phyloP scores from a whole-genome alignment of 2,329 filamentous ascomycete genomes.

The Arthrinium puccinioides region DNA sequence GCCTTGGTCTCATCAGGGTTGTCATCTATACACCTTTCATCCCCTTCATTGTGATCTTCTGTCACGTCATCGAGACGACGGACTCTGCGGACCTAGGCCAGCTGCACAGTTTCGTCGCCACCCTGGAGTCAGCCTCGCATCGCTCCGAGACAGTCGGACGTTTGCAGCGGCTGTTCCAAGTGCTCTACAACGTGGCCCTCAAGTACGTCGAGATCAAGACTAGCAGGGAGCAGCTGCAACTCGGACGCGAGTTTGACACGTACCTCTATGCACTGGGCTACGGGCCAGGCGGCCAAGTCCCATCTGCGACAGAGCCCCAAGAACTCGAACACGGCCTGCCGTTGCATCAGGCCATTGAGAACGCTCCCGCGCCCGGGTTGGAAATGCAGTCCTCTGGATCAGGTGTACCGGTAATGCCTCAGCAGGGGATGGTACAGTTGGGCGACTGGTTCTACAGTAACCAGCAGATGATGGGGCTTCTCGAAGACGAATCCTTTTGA shows the following conservation, averaged over 20 bases:
- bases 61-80: slow-evolving; percentile 46
- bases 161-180: slow-evolving; percentile 53
- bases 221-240: slow-evolving; percentile 36
- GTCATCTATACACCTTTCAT: slow-evolving; percentile 50
- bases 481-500: slow-evolving; percentile 48
- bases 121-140: slow-evolving; percentile 41
- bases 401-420: slow-evolving; percentile 6
- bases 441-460: slow-evolving; percentile 62
- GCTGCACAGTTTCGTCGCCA: slow-evolving; percentile 48
- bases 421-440: slow-evolving; percentile 38
- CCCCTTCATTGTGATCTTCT: slow-evolving; percentile 54
- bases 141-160: slow-evolving; percentile 53
- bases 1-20: slow-evolving; percentile 29
- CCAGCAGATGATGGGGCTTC: slow-evolving; percentile 54
- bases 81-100: slow-evolving; percentile 42
- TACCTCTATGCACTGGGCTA: slow-evolving; percentile 59
- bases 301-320: too few relatives aligned
- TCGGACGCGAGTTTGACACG: slow-evolving; percentile 55
- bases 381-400: too few relatives aligned
- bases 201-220: slow-evolving; percentile 50
- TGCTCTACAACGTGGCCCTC: slow-evolving; percentile 54
- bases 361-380: too few relatives aligned
- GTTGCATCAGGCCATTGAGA: too few relatives aligned
- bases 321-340: slow-evolving; percentile 22
- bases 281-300: too few relatives aligned